Percentiles rank a stretch among this genome's conserved stretches.
phyloP scores from a whole-genome alignment of 306 rosid genomes.

The Prunus dulcis region DNA sequence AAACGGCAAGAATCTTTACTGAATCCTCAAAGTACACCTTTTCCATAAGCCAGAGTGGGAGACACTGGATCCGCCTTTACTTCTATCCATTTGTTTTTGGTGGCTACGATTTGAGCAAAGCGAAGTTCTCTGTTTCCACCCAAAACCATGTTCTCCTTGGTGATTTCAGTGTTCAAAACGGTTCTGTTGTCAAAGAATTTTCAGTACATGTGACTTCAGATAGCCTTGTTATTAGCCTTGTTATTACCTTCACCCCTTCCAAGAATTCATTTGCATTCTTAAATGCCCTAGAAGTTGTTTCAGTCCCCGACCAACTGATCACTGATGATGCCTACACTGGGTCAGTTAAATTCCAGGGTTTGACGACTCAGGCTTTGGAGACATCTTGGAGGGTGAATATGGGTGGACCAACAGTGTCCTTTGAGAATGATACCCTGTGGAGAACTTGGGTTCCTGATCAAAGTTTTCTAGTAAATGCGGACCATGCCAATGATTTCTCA shows the following conservation, averaged over 20 bases:
- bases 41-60: conserved; percentile 49
- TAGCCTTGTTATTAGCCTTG: conserved; percentile 58
- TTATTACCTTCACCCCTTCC: conserved; percentile 50
- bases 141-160: conserved; percentile 47
- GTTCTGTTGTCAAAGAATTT: conserved; percentile 55
- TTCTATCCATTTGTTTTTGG: conserved; percentile 54
- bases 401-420: conserved; percentile 77
- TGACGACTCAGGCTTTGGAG: conserved; percentile 52
- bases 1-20: conserved; percentile 70
- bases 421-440: conserved; percentile 54
- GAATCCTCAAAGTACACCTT: conserved; percentile 65
- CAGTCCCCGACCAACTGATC: conserved; percentile 62
- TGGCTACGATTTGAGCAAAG: conserved; percentile 43
- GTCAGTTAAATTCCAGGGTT: conserved; percentile 29
- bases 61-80: conserved; percentile 93
- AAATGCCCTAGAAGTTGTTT: conserved; percentile 81
- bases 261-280: conserved; percentile 54
- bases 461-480: conserved; percentile 35
- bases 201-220: conserved; percentile 47
- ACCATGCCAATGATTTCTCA: conserved; percentile 34
- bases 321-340: conserved; percentile 31
- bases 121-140: conserved; percentile 58
- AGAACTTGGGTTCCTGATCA: conserved; percentile 76
- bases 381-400: conserved; percentile 84
- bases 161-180: conserved; percentile 43